These are phyloP conservation scores for Sclerotinia spermophila DNA, from an alignment of 2,329 filamentous ascomycete species.

Conservation along the genomic window DNA sequence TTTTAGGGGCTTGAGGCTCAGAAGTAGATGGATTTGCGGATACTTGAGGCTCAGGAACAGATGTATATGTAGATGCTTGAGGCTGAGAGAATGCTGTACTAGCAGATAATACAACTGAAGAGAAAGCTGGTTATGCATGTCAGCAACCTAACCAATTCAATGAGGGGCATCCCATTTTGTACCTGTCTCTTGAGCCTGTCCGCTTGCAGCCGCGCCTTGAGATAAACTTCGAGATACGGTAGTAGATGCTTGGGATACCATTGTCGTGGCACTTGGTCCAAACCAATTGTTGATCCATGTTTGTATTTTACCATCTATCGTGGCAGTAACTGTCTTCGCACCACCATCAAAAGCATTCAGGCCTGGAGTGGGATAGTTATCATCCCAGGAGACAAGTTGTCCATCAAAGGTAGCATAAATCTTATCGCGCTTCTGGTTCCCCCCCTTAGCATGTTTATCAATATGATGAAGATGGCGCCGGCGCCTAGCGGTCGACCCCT, in stretches of 20 bases:
- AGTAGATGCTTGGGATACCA: background rate
- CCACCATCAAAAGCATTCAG: background rate
- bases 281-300: conserved; percentile 17
- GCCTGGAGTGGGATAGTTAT: conserved; percentile 23
- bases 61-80: background rate
- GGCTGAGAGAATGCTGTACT: background rate
- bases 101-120: background rate
- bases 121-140: background rate
- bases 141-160: background rate
- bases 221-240: background rate
- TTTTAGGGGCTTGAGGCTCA: background rate
- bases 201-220: background rate
- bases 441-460: conserved; percentile 32
- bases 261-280: background rate
- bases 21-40: background rate
- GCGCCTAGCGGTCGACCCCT: conserved; percentile 32
- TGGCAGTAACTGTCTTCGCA: conserved; percentile 1
- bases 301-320: conserved; percentile 12
- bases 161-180: background rate
- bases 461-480: conserved; percentile 33
- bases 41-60: background rate
- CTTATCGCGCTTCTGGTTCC: conserved; percentile 40
- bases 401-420: conserved; percentile 32
- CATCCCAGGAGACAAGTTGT: conserved; percentile 28
- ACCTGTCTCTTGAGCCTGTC: background rate